Base-by-base conservation (phyloP, 2,329 filamentous ascomycete species). In the Chaetomiaceae sp. region DNA sequence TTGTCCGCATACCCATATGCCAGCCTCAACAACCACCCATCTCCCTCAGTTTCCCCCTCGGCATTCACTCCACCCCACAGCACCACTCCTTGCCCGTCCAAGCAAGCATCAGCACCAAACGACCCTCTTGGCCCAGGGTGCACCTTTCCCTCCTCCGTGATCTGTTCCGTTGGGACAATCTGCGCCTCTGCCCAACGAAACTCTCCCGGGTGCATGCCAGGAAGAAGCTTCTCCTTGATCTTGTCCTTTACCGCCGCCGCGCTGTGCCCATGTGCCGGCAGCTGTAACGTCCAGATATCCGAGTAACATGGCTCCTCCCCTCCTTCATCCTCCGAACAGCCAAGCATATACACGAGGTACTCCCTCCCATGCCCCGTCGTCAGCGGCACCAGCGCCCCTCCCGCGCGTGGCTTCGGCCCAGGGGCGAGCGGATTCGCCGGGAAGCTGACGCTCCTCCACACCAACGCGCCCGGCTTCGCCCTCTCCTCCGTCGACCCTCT, bases 251-350 rank as follows among this genome's bases (percentile, higher is more conserved):
- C 66, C 12, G 71, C 71, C 7, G 79, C 77, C 0, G 74, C 72
- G 12, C 69, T 75, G 31, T 71, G 68, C 2, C 68, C 68, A 27
- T 74, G 71, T 0, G 77, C 69, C 3, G 75, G 72, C 3, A 82
- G 66, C 61, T 81, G 78, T 53, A 80, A 71, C 1, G 75, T 71
- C 77, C 77, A 81, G 3, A 81, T 69, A 55, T 80, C 78, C 39
- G 68, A 69, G 43, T 66, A 65, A 6, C 57, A 63, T 7, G 52
- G 27, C 17, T 40, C 34, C 3, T 8, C 38, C 1, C 6, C 38
- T 1, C n/a, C 47, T 6, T 47, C 55, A 4, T 11, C 39, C 1
- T 55, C 45, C 4, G 40, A 53, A 36, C 70, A 68, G 6, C 79
- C 78, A 14, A 79, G 74, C 51, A 81, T 65, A 37, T 77, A 75